These are phyloP conservation scores for Strobilomyces confusus DNA, from an alignment of 768 basidiomycete species.

Conservation along the genomic window DNA sequence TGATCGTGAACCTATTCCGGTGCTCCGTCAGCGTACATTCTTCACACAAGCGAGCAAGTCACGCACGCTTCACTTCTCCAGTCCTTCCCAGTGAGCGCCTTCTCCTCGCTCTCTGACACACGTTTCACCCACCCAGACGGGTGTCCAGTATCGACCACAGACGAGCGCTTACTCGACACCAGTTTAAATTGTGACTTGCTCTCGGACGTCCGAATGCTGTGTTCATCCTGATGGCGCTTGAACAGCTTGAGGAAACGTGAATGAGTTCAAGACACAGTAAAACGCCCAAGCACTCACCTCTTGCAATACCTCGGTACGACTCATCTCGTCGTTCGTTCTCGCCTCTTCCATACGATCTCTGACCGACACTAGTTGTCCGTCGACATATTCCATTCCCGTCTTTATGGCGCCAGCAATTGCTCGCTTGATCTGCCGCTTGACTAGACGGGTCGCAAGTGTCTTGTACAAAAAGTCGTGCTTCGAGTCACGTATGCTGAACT, in stretches of 20 bases:
- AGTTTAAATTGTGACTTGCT: conserved; percentile 75
- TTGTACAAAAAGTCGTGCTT: conserved; percentile 91
- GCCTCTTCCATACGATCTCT: conserved; percentile 74
- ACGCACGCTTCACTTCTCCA: conserved; percentile 55
- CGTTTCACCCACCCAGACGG: conserved; percentile 73
- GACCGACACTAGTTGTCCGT: conserved; percentile 86
- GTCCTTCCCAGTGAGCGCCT: conserved; percentile 39
- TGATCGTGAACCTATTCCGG: conserved; percentile 13
- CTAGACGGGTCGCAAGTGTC: conserved; percentile 74
- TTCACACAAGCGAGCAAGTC: neutral
- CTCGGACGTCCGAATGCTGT: conserved; percentile 34
- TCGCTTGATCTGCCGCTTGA: conserved; percentile 69
- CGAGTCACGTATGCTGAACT: conserved; percentile 86
- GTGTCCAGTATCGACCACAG: conserved; percentile 61
- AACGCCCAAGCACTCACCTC: conserved; percentile 37
- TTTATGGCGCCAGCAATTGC: conserved; percentile 63
- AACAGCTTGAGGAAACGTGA: conserved; percentile 42
- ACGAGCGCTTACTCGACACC: conserved; percentile 65
- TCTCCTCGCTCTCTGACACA: conserved; percentile 39
- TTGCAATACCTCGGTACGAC: conserved; percentile 52
- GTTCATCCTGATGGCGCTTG: conserved; percentile 53
- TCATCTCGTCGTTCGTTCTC: conserved; percentile 38
- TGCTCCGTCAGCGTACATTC: neutral
- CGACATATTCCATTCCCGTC: conserved; percentile 82
- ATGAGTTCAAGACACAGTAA: neutral